phyloP scores from a whole-genome alignment of 75 land plant genomes.

The Ceratopteris richardii region DNA sequence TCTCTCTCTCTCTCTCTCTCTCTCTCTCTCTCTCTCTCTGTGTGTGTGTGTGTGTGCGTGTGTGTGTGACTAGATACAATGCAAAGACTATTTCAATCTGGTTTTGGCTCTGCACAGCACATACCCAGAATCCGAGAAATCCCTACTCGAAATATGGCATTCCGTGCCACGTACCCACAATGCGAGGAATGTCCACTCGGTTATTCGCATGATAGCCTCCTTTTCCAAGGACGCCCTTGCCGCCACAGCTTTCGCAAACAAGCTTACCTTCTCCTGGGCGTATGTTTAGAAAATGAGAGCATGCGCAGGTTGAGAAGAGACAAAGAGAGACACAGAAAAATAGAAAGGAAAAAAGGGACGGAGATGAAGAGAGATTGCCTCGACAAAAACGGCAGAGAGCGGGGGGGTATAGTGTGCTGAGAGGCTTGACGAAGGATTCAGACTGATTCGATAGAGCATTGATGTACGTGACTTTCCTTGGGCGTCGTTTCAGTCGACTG shows the following conservation, averaged over 20 bases:
- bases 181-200: conserved; percentile 23
- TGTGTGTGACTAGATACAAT: no score
- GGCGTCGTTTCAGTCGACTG: no score
- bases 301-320: not conserved
- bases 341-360: not conserved
- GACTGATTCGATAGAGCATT: no score
- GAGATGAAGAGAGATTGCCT: not conserved
- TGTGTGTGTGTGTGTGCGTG: no score
- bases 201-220: conserved; percentile 38
- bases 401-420: not conserved
- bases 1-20: no score
- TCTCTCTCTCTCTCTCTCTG: no score
- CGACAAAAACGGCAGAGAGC: conserved; percentile 1
- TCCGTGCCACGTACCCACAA: conserved; percentile 37
- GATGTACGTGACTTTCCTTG: no score
- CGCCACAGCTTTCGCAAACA: conserved; percentile 27
- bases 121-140: no score
- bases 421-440: conserved; percentile 1
- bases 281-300: not conserved
- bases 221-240: conserved; percentile 27
- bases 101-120: no score
- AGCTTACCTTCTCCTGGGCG: conserved; percentile 24
- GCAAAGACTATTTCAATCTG: no score
- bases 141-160: no score
- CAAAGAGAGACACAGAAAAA: not conserved